Conservation (phyloP, 2,329 filamentous ascomycete species). For the Davidsoniella neocaledoniae region DNA sequence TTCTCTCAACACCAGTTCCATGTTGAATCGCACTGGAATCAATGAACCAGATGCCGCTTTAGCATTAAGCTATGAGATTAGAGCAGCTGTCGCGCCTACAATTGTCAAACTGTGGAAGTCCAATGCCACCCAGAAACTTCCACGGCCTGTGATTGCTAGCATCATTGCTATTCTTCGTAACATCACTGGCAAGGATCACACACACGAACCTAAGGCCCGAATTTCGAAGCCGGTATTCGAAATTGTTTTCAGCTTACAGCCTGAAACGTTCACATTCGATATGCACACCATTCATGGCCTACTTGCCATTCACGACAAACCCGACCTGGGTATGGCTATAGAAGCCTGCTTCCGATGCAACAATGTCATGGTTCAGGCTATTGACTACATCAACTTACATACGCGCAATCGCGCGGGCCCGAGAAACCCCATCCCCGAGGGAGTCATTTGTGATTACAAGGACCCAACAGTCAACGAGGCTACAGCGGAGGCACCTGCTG, state of each 20-base stretch:
- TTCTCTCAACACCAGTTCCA: slow-evolving; percentile 4
- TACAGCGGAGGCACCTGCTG: slow-evolving; percentile 13
- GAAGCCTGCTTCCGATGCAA: slow-evolving; percentile 77
- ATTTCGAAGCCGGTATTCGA: not conserved
- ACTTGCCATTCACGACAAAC: slow-evolving; percentile 20
- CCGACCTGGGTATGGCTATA: slow-evolving; percentile 32
- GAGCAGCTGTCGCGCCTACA: slow-evolving; percentile 61
- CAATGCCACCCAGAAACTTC: slow-evolving; percentile 62
- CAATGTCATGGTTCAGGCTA: slow-evolving; percentile 40
- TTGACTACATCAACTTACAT: slow-evolving; percentile 60
- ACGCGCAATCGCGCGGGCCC: slow-evolving; percentile 37
- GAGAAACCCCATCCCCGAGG: slow-evolving; percentile 47
- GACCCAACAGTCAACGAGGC: slow-evolving; percentile 16
- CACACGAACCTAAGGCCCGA: not conserved
- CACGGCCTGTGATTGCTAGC: slow-evolving; percentile 18
- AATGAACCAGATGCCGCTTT: slow-evolving; percentile 27
- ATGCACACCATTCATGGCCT: slow-evolving; percentile 24
- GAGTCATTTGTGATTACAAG: slow-evolving; percentile 2
- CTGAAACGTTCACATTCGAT: slow-evolving; percentile 11
- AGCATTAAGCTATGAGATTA: slow-evolving; percentile 76
- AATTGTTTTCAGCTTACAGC: not conserved
- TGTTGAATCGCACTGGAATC: not conserved
- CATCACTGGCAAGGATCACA: slow-evolving; percentile 2
- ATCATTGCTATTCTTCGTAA: slow-evolving; percentile 7
- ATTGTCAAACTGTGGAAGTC: slow-evolving; percentile 74